Percentiles rank a stretch among this genome's conserved stretches.
phyloP scores from a whole-genome alignment of 345 rosid genomes.

The Trapa incisa region DNA sequence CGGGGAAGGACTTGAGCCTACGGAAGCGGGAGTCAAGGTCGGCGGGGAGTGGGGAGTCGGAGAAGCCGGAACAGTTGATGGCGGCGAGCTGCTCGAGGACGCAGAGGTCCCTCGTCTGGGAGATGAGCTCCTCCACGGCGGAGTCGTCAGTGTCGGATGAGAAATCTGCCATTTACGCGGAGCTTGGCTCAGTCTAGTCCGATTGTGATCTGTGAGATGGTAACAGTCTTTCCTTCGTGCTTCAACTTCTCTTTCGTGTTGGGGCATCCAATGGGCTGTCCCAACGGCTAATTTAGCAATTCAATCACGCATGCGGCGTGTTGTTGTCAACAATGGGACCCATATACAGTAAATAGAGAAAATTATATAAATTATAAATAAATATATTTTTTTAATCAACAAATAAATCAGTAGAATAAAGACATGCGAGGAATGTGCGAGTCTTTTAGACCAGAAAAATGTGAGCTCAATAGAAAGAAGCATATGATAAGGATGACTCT shows the following conservation, averaged over 20 bases:
- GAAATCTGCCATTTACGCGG: slow-evolving; percentile 44
- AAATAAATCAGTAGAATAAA: too few species aligned
- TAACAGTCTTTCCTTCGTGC: not conserved
- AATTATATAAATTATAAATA: too few species aligned
- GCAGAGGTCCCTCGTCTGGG: slow-evolving; percentile 56
- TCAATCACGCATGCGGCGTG: not conserved
- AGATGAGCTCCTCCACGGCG: slow-evolving; percentile 57
- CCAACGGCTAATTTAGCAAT: slow-evolving; percentile 1
- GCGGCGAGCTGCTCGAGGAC: slow-evolving; percentile 66
- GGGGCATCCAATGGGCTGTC: not conserved
- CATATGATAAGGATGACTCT: too few species aligned
- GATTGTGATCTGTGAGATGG: not conserved
- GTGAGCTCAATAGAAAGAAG: too few species aligned
- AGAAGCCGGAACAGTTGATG: slow-evolving; percentile 50
- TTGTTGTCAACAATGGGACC: not conserved
- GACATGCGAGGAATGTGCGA: too few species aligned
- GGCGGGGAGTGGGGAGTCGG: slow-evolving; percentile 43
- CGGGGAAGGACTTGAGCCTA: slow-evolving; percentile 59
- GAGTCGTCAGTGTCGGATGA: slow-evolving; percentile 75
- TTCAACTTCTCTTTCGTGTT: not conserved
- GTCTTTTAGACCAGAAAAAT: too few species aligned
- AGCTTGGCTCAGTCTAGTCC: not conserved
- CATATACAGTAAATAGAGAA: not conserved
- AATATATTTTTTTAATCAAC: too few species aligned
- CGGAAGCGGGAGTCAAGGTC: slow-evolving; percentile 69